Evolutionary conservation across 306 rosid genomes (phyloP), one percentile per base, ranked within the genome.

Genomic region (Prunus fruticosa): DNA sequence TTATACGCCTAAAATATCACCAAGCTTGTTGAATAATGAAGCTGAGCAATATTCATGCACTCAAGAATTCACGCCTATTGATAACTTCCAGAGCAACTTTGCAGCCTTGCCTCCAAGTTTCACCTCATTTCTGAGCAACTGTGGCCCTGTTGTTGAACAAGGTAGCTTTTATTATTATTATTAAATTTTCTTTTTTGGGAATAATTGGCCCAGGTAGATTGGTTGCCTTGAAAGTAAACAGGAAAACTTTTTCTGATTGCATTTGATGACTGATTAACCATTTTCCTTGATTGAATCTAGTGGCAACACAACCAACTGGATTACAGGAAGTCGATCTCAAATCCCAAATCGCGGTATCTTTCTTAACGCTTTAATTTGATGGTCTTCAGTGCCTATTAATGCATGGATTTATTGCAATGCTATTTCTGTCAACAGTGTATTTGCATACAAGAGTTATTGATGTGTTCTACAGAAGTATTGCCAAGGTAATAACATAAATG

Each of bases 41-140:
- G 71, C 69, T 14, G 86, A 70, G 69, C 71, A 23, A 77, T 76
- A 86, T 80, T 69, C 87, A n/a, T 76, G 69, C 27, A 72, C 76
- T 67, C 84, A 69, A 74, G 82, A 80, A 75, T 78, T 46, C 38
- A 7, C 62, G 58, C 83, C 83, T 23, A 51, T 18, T 70, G 82
- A 52, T 43, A 80, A 85, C 41, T 71, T 81, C 41, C 89, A 86
- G 65, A 80, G 79, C 80, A 38, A 74, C 53, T 77, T 81, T 79
- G 86, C 88, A 47, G 84, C 88, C 72, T 89, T 94, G 77, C 98
- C 96, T 71, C 98, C 97, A 79, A 90, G 97, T 84, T 94, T 94
- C 83, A 76, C 91, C 78, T 69, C 96, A 74, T 83, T 94, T 51
- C 77, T 94, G 68, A 80, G 89, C 76, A 89, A 83, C 56, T 81